Evolutionary conservation across 805 yeast genomes (phyloP).

Genomic region (Ogataea paraovalis): DNA sequence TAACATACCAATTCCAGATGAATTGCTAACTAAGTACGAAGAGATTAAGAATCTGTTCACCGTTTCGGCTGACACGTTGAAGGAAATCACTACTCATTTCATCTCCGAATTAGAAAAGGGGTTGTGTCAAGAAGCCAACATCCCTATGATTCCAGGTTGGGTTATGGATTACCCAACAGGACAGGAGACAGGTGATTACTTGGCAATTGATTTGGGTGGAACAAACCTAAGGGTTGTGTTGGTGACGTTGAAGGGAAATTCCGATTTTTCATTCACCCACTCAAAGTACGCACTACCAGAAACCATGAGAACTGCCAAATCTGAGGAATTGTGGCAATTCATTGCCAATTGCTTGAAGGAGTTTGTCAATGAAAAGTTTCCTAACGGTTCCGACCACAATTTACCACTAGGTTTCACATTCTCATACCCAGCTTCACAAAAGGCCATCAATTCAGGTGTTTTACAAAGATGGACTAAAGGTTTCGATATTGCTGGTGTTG

Average conservation of each 20-base stretch:
- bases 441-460: slow-evolving; percentile 77
- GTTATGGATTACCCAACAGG: slow-evolving; percentile 93
- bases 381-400: slow-evolving; percentile 53
- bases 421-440: slow-evolving; percentile 85
- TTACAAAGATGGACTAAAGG: slow-evolving; percentile 98
- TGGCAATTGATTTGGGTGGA: slow-evolving; percentile 97
- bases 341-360: slow-evolving; percentile 76
- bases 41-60: slow-evolving; percentile 59
- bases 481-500: slow-evolving; percentile 88
- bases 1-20: slow-evolving; percentile 6
- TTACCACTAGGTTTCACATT: slow-evolving; percentile 92
- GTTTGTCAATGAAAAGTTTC: slow-evolving; percentile 62
- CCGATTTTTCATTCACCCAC: slow-evolving; percentile 81
- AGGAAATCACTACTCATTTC: slow-evolving; percentile 70
- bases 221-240: slow-evolving; percentile 92
- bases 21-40: slow-evolving; percentile 31
- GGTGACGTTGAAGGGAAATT: slow-evolving; percentile 77
- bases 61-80: slow-evolving; percentile 56
- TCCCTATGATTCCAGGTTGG: slow-evolving; percentile 98
- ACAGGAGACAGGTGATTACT: slow-evolving; percentile 78
- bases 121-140: slow-evolving; percentile 65
- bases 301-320: slow-evolving; percentile 69
- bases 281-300: slow-evolving; percentile 80
- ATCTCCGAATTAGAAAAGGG: slow-evolving; percentile 79
- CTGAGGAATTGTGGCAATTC: slow-evolving; percentile 78